Conservation (phyloP, 176 grass and related monocot genomes). For the Cenchrus fungigraminus region DNA sequence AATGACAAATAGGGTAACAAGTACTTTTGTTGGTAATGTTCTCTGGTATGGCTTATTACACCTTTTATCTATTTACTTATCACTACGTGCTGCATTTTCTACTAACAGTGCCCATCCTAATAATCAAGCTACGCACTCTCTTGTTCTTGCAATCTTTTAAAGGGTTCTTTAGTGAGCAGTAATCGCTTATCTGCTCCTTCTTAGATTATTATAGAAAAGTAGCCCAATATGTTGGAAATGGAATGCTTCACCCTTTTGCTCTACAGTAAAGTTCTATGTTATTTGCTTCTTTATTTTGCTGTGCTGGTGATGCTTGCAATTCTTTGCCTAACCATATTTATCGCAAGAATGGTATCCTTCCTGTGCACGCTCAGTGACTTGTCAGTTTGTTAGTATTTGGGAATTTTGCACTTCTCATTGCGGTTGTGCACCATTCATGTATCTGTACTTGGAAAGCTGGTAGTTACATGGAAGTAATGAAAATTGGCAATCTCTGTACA, state of each 20-base stretch:
- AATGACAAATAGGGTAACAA: not conserved
- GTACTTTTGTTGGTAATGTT: not conserved
- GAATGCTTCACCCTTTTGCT: not conserved
- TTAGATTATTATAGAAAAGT: not conserved
- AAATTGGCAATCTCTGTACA: not conserved
- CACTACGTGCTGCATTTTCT: not conserved
- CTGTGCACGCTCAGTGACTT: not conserved
- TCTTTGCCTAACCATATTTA: not conserved
- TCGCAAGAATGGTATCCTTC: not conserved
- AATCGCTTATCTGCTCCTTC: not conserved
- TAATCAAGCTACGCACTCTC: not conserved
- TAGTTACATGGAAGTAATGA: not conserved
- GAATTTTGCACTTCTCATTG: not conserved
- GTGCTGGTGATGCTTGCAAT: not conserved
- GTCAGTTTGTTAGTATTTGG: not conserved
- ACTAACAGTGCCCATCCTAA: not conserved
- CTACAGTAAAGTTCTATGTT: not conserved
- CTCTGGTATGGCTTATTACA: not conserved
- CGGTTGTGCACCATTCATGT: not conserved
- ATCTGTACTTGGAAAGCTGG: not conserved
- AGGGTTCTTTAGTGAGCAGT: not conserved
- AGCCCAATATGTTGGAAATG: not conserved
- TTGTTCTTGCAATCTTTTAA: not conserved
- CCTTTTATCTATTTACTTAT: not conserved
- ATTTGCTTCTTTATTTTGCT: not conserved